Evolutionary conservation across 2,329 filamentous ascomycete species (phyloP).

Genomic region (Teratosphaeria pseudoeucalypti): DNA sequence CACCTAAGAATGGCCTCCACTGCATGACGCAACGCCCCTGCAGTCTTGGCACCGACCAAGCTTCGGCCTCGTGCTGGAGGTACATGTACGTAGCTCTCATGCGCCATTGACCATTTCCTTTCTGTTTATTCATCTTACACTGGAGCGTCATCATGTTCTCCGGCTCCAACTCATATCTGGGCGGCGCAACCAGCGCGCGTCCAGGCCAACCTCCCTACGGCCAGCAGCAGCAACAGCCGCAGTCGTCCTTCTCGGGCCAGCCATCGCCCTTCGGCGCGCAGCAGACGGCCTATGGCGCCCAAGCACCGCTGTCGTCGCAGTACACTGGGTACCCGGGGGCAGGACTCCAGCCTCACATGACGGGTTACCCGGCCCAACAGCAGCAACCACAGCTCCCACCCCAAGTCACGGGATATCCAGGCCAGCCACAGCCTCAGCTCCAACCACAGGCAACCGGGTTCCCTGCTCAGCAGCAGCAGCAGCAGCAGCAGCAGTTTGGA

Average conservation of each 20-base stretch:
- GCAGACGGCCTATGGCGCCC: conserved; percentile 36
- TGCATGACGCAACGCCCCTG: background rate
- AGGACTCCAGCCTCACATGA: conserved; percentile 26
- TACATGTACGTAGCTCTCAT: background rate
- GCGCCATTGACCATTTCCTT: background rate
- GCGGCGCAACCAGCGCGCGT: conserved; percentile 64
- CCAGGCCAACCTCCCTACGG: conserved; percentile 44
- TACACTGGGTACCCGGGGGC: conserved; percentile 52
- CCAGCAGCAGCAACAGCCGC: conserved; percentile 30
- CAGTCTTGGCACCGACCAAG: background rate
- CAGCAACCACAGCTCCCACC: conserved; percentile 23
- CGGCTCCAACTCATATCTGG: conserved; percentile 75
- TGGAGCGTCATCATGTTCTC: conserved; percentile 61
- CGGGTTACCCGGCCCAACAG: conserved; percentile 23
- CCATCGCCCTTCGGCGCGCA: conserved; percentile 39
- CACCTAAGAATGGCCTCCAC: background rate
- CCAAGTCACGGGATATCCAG: conserved; percentile 23
- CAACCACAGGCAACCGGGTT: conserved; percentile 26
- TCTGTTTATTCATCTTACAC: background rate
- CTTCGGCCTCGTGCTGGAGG: background rate
- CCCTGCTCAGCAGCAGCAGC: background rate
- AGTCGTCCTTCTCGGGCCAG: conserved; percentile 42
- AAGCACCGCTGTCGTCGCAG: conserved; percentile 50
- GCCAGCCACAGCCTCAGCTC: background rate
- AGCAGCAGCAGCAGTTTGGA: background rate